Percentiles rank a stretch among this genome's conserved stretches.
phyloP scores from a whole-genome alignment of 73 alveolate species.

The Paramecium pentaurelia region DNA sequence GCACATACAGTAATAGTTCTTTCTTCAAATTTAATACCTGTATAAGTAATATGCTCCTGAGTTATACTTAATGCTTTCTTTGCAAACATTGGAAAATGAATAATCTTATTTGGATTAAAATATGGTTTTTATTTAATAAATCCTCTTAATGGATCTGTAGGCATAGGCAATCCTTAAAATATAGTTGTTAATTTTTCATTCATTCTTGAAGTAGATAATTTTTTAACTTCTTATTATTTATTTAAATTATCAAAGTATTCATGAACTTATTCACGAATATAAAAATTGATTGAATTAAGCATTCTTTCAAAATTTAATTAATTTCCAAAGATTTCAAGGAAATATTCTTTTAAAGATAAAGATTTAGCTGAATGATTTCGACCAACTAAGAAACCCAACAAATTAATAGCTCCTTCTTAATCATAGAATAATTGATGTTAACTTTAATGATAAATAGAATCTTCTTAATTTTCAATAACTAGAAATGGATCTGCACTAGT shows the following conservation, averaged over 20 bases:
- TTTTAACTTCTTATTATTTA: background rate
- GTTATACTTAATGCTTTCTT: background rate
- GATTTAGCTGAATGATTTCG: constrained; percentile 1
- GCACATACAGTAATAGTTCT: constrained; percentile 67
- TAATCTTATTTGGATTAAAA: constrained; percentile 29
- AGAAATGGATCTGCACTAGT: constrained; percentile 8
- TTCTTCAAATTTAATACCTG: constrained; percentile 15
- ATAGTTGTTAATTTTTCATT: background rate
- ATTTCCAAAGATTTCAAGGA: background rate
- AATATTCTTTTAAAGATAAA: background rate
- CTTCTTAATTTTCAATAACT: background rate
- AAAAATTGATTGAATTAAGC: background rate
- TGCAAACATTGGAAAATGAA: background rate
- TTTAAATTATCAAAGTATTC: background rate
- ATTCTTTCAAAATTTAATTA: background rate
- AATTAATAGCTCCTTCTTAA: constrained; percentile 1
- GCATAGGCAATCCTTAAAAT: background rate
- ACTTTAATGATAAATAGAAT: background rate
- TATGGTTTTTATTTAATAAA: background rate
- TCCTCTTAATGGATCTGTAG: constrained; percentile 46
- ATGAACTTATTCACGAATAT: background rate
- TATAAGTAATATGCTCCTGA: background rate
- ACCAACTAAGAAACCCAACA: constrained; percentile 19
- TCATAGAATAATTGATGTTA: constrained; percentile 3
- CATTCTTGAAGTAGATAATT: background rate